A percentile compares a stretch with the other conserved stretches of the same genome.
These are phyloP conservation scores for Brassica juncea DNA, from an alignment of 345 rosid species.

Conservation along the genomic window DNA sequence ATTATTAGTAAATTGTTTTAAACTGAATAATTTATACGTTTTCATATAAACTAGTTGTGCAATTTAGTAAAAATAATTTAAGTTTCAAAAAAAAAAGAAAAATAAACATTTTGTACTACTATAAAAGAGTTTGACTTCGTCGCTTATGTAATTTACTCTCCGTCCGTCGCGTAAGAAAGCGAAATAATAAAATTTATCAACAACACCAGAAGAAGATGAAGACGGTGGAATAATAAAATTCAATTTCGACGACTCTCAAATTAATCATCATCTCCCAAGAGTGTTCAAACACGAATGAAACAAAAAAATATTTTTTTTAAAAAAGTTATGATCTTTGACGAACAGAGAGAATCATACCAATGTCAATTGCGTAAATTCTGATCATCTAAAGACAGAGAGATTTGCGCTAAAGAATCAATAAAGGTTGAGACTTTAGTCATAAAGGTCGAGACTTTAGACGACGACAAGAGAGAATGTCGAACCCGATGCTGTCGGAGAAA, in stretches of 20 bases:
- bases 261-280: conserved; percentile 15
- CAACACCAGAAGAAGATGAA: not conserved
- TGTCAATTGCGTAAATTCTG: conserved; percentile 13
- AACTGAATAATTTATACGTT: not conserved
- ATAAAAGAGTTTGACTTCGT: not conserved
- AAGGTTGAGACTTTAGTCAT: conserved; percentile 14
- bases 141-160: not conserved
- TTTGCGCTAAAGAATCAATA: conserved; percentile 1
- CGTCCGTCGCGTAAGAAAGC: not conserved
- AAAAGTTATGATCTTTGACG: conserved; percentile 25
- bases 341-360: not conserved
- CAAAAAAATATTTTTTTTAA: too few species aligned
- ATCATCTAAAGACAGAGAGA: conserved; percentile 21
- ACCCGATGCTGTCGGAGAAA: conserved; percentile 35
- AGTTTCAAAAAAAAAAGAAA: too few species aligned
- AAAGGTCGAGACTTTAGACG: conserved; percentile 18
- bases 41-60: not conserved
- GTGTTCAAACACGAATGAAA: conserved; percentile 36
- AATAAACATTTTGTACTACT: not conserved
- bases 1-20: not conserved
- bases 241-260: too few species aligned
- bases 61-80: not conserved
- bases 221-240: not conserved
- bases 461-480: conserved; percentile 23
- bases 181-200: conserved; percentile 3